These are phyloP conservation scores for Tephrocybe sp. DNA, from an alignment of 768 basidiomycete genomes.

Conservation along the genomic window DNA sequence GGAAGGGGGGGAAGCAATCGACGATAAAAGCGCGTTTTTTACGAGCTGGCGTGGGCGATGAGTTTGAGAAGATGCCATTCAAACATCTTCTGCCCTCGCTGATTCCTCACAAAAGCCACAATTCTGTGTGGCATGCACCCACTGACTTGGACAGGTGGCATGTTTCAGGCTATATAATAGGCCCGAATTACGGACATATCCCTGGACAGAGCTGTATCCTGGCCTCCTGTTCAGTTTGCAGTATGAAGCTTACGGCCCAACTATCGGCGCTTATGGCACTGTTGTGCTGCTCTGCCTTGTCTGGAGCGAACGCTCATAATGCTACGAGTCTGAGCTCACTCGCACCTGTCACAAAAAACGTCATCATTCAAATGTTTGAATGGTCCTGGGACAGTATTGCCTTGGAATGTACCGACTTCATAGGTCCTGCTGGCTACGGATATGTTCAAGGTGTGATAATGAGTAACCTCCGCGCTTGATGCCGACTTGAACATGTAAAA, in stretches of 20 bases:
- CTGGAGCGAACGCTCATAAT: conserved; percentile 9
- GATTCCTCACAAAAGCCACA: too few relatives aligned
- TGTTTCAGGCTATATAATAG: too few relatives aligned
- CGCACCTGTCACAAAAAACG: conserved; percentile 33
- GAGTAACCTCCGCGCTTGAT: too few relatives aligned
- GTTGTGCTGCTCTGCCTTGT: conserved; percentile 7
- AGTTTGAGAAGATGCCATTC: neutral
- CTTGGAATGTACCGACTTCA: conserved; percentile 59
- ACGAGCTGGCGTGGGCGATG: neutral
- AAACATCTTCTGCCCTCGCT: too few relatives aligned
- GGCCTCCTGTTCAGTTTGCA: too few relatives aligned
- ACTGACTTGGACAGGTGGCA: too few relatives aligned
- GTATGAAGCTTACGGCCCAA: too few relatives aligned
- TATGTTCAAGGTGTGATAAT: conserved; percentile 59
- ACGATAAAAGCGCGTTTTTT: neutral
- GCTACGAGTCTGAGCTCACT: conserved; percentile 13
- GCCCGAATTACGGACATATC: too few relatives aligned
- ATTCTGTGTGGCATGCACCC: too few relatives aligned
- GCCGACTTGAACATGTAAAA: too few relatives aligned
- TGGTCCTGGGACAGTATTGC: conserved; percentile 64
- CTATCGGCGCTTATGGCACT: neutral
- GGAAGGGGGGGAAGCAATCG: neutral
- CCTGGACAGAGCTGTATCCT: too few relatives aligned
- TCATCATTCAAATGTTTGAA: conserved; percentile 71
- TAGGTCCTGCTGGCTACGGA: conserved; percentile 69